These are phyloP conservation scores for Colletotrichum noveboracense DNA, from an alignment of 2,329 filamentous ascomycete genomes.

Conservation along the genomic window DNA sequence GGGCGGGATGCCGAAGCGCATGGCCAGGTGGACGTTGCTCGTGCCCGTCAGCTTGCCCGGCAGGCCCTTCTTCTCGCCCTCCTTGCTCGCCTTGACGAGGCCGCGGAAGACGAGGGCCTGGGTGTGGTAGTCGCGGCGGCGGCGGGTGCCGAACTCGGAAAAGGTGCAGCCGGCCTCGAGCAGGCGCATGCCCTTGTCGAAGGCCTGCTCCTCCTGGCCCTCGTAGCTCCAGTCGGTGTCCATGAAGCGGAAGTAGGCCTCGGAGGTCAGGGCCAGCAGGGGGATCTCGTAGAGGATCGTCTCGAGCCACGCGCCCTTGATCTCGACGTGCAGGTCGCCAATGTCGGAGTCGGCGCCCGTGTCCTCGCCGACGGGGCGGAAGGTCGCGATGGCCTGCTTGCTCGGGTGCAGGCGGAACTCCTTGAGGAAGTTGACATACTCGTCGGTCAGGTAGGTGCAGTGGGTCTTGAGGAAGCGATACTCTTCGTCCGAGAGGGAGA, in stretches of 20 bases:
- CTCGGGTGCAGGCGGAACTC: slow-evolving; percentile 82
- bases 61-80: slow-evolving; percentile 68
- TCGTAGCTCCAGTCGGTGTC: slow-evolving; percentile 91
- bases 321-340: slow-evolving; percentile 78
- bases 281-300: slow-evolving; percentile 99
- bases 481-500: slow-evolving; percentile 81
- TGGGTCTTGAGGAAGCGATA: slow-evolving; percentile 76
- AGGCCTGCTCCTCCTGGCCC: slow-evolving; percentile 85
- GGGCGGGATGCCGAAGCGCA: slow-evolving; percentile 85
- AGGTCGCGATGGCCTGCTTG: slow-evolving; percentile 78
- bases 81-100: slow-evolving; percentile 77
- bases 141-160: slow-evolving; percentile 91
- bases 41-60: slow-evolving; percentile 82
- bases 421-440: slow-evolving; percentile 82
- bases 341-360: slow-evolving; percentile 68
- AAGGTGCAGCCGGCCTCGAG: slow-evolving; percentile 85
- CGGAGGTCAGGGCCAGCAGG: slow-evolving; percentile 86
- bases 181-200: slow-evolving; percentile 77
- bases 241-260: slow-evolving; percentile 97
- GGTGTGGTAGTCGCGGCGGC: slow-evolving; percentile 91
- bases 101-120: slow-evolving; percentile 92
- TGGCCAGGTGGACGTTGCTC: slow-evolving; percentile 96
- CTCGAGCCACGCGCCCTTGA: slow-evolving; percentile 87
- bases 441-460: slow-evolving; percentile 79
- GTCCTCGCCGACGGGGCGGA: slow-evolving; percentile 60